These are phyloP conservation scores for Vaccinium corymbosum DNA, from an alignment of 148 eudicot genomes.

Conservation along the genomic window DNA sequence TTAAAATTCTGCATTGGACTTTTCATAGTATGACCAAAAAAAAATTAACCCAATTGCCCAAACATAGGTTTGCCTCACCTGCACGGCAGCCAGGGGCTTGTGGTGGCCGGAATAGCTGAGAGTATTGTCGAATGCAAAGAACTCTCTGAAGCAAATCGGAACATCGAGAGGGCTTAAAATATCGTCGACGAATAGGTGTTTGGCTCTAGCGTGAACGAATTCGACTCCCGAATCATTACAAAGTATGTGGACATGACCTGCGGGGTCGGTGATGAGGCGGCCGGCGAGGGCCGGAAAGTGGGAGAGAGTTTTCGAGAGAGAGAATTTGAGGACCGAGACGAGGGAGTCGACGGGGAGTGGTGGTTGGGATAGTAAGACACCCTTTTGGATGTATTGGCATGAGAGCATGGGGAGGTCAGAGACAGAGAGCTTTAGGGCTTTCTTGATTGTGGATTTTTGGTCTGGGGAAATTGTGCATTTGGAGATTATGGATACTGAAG, in stretches of 20 bases:
- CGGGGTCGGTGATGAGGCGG: constrained; percentile 32
- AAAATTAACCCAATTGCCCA: no score
- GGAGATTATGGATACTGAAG: constrained; percentile 29
- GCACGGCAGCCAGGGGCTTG: constrained; percentile 40
- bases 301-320: constrained; percentile 39
- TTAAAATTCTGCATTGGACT: no score
- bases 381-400: constrained; percentile 58
- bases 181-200: constrained; percentile 12
- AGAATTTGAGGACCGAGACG: constrained; percentile 32
- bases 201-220: constrained; percentile 34
- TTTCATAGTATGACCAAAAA: no score
- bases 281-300: constrained; percentile 53
- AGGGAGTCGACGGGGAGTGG: constrained; percentile 17
- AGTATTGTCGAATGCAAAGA: constrained; percentile 41
- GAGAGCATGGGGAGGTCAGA: constrained; percentile 64
- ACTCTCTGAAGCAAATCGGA: constrained; percentile 24
- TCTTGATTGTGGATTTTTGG: constrained; percentile 27
- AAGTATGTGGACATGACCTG: constrained; percentile 37
- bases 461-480: constrained; percentile 35
- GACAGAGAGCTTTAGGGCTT: constrained; percentile 44
- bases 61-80: constrained; percentile 4
- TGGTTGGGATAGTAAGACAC: constrained; percentile 33
- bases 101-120: constrained; percentile 51
- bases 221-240: constrained; percentile 48
- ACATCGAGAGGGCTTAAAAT: constrained; percentile 23